These are phyloP conservation scores for Chlorella sorokiniana DNA, from an alignment of 139 green algal species.

Conservation along the genomic window DNA sequence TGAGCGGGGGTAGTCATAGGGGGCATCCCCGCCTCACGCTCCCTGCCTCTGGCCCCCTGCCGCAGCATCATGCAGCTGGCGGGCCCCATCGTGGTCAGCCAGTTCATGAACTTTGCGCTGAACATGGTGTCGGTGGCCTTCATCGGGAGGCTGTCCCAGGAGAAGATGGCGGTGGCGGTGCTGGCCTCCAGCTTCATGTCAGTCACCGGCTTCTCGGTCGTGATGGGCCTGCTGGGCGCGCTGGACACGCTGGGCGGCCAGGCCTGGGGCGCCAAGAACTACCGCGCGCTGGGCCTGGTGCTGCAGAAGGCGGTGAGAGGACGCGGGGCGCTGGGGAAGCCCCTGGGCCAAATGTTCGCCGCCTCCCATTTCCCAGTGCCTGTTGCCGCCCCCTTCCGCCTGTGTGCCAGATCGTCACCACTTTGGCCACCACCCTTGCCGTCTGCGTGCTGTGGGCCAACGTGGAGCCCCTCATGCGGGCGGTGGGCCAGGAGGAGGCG, in stretches of 20 bases:
- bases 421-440: conserved; percentile 40
- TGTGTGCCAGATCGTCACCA: conserved; percentile 58
- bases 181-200: conserved; percentile 74
- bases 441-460: conserved; percentile 63
- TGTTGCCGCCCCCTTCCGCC: background rate
- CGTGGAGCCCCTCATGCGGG: conserved; percentile 48
- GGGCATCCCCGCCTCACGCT: background rate
- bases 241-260: conserved; percentile 81
- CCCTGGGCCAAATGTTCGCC: background rate
- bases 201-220: conserved; percentile 49
- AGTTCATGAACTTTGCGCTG: conserved; percentile 27
- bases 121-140: conserved; percentile 26
- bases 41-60: background rate
- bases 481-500: conserved; percentile 54
- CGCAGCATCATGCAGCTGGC: conserved; percentile 25
- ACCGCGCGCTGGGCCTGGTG: conserved; percentile 62
- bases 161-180: conserved; percentile 49
- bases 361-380: background rate
- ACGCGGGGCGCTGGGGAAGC: background rate
- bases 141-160: conserved; percentile 35
- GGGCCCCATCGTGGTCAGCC: background rate
- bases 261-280: conserved; percentile 72
- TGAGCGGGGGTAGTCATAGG: background rate
- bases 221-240: conserved; percentile 43
- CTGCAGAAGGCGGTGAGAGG: conserved; percentile 52